These are phyloP conservation scores for Picochlorum costavermella DNA, from an alignment of 139 green algal genomes.

Conservation along the genomic window DNA sequence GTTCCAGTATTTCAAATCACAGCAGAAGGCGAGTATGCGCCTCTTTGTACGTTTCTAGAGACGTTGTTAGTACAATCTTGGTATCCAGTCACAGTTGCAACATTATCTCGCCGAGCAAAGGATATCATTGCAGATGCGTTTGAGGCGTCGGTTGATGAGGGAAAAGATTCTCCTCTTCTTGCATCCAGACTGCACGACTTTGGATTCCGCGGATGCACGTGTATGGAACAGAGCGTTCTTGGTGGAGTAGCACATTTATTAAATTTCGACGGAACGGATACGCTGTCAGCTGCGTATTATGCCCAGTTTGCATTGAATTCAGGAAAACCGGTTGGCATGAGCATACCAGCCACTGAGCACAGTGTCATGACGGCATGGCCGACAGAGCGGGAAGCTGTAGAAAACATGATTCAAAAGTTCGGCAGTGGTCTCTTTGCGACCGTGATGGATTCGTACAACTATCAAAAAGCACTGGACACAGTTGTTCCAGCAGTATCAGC, in stretches of 20 bases:
- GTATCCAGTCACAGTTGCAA: slow-evolving; percentile 85
- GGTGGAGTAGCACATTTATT: slow-evolving; percentile 82
- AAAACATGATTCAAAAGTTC: slow-evolving; percentile 84
- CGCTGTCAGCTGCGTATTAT: slow-evolving; percentile 80
- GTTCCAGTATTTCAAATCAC: slow-evolving; percentile 64
- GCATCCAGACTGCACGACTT: slow-evolving; percentile 70
- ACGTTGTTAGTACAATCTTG: slow-evolving; percentile 58
- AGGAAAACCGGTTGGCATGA: slow-evolving; percentile 58
- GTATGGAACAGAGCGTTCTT: slow-evolving; percentile 75
- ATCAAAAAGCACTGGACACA: slow-evolving; percentile 56
- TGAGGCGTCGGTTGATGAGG: slow-evolving; percentile 54
- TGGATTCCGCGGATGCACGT: slow-evolving; percentile 74
- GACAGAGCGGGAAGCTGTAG: slow-evolving; percentile 62
- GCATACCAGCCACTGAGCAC: slow-evolving; percentile 85
- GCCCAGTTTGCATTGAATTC: slow-evolving; percentile 80
- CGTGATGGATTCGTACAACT: slow-evolving; percentile 90
- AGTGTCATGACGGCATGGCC: slow-evolving; percentile 86
- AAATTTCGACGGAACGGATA: slow-evolving; percentile 79
- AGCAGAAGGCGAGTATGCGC: slow-evolving; percentile 45
- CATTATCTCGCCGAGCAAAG: slow-evolving; percentile 56
- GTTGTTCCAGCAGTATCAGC: slow-evolving; percentile 61
- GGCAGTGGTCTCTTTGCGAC: slow-evolving; percentile 66
- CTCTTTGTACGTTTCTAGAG: slow-evolving; percentile 83
- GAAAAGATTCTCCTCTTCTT: slow-evolving; percentile 44
- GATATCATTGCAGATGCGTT: slow-evolving; percentile 73